These are phyloP conservation scores for Umbellularia californica DNA, from an alignment of 164 flowering plant genomes.

Conservation along the genomic window DNA sequence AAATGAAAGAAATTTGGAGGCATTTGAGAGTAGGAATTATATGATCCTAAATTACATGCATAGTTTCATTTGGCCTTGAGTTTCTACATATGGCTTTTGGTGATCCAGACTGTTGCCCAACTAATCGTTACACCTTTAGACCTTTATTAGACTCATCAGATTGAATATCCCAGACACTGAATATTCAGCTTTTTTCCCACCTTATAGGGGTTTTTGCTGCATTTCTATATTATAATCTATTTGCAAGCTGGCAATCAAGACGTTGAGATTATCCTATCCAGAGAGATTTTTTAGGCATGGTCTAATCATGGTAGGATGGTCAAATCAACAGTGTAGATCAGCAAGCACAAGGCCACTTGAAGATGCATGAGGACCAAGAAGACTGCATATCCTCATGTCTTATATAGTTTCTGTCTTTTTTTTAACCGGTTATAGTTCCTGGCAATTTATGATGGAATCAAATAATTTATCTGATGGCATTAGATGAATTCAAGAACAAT, in stretches of 20 bases:
- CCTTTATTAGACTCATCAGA: background rate
- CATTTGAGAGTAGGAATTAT: background rate
- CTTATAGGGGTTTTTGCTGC: background rate
- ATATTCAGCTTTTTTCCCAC: background rate
- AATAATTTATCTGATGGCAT: background rate
- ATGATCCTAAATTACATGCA: too few species aligned
- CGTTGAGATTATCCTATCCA: background rate
- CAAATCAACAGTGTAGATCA: background rate
- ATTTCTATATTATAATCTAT: background rate
- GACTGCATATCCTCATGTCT: background rate
- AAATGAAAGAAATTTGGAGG: conserved; percentile 1
- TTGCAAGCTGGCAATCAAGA: background rate
- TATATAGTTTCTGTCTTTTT: too few species aligned
- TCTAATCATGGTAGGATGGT: background rate
- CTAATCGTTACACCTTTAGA: background rate
- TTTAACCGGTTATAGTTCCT: background rate
- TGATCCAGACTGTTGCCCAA: background rate
- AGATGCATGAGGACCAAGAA: background rate
- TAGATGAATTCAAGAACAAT: background rate
- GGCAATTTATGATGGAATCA: background rate
- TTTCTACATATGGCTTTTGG: background rate
- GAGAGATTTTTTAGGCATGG: too few species aligned
- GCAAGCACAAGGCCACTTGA: background rate
- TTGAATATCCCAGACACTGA: background rate
- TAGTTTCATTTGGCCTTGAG: background rate